These are phyloP conservation scores for Paxillus involutus DNA, from an alignment of 768 basidiomycete genomes.

Conservation along the genomic window DNA sequence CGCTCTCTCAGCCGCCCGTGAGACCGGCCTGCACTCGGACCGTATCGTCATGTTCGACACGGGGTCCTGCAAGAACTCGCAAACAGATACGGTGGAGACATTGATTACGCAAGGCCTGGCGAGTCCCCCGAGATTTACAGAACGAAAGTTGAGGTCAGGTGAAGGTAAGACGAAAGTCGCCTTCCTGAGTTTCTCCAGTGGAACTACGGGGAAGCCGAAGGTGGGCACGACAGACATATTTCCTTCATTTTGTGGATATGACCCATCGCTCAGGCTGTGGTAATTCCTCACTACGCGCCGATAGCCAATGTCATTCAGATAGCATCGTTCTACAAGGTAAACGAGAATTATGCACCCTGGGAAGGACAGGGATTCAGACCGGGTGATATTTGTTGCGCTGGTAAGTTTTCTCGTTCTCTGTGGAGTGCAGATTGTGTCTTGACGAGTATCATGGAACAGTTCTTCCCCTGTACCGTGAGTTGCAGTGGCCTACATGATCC, in stretches of 20 bases:
- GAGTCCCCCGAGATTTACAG: slow-evolving; percentile 38
- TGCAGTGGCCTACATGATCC: not conserved
- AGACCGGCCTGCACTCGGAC: slow-evolving; percentile 40
- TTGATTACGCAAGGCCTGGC: slow-evolving; percentile 47
- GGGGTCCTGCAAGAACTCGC: not conserved
- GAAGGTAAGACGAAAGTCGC: slow-evolving; percentile 67
- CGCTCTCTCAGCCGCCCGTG: slow-evolving; percentile 42
- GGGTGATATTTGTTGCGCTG: slow-evolving; percentile 57
- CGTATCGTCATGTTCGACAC: slow-evolving; percentile 41
- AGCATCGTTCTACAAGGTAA: slow-evolving; percentile 48
- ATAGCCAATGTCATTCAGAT: slow-evolving; percentile 59
- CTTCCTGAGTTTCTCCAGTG: slow-evolving; percentile 65
- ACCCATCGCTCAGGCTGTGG: slow-evolving; percentile 41
- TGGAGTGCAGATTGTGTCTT: not conserved
- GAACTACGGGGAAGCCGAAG: slow-evolving; percentile 71
- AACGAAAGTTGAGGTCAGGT: slow-evolving; percentile 47
- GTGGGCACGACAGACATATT: slow-evolving; percentile 21
- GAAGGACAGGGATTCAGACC: slow-evolving; percentile 50
- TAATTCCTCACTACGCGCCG: slow-evolving; percentile 51
- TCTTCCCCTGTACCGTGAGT: slow-evolving; percentile 55
- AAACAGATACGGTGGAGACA: slow-evolving; percentile 37
- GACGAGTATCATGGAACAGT: slow-evolving; percentile 31
- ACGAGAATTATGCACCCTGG: slow-evolving; percentile 34
- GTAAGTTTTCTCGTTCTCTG: slow-evolving; percentile 29
- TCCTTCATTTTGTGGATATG: not conserved